Percentiles rank a stretch among this genome's conserved stretches.
These are phyloP conservation scores for Pseudogymnoascus sp. DNA, from an alignment of 2,329 filamentous ascomycete genomes.

Conservation along the genomic window DNA sequence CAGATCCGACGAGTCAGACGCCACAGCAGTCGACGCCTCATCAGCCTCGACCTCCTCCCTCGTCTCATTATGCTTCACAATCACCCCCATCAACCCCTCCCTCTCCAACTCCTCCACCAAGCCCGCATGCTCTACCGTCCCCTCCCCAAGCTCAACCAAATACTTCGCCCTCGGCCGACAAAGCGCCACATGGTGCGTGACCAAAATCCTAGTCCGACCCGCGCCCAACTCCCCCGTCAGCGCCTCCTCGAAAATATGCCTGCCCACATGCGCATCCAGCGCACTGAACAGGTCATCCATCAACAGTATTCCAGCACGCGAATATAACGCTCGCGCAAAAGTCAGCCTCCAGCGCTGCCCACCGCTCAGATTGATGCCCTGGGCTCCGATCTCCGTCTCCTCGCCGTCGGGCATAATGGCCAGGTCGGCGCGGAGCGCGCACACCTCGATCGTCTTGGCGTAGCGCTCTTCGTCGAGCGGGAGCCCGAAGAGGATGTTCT, in stretches of 20 bases:
- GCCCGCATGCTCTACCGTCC: constrained; percentile 56
- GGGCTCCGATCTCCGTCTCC: constrained; percentile 72
- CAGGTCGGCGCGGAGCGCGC: constrained; percentile 68
- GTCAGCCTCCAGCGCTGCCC: constrained; percentile 79
- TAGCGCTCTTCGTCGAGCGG: constrained; percentile 65
- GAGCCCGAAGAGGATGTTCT: constrained; percentile 73
- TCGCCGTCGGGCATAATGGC: constrained; percentile 71
- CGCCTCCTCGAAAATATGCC: constrained; percentile 71
- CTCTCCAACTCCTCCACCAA: constrained; percentile 56
- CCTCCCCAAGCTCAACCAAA: constrained; percentile 65
- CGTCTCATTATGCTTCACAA: constrained; percentile 49
- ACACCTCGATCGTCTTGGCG: constrained; percentile 60
- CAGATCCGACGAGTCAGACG: constrained; percentile 44
- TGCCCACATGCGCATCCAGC: constrained; percentile 73
- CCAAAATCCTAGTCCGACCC: constrained; percentile 67
- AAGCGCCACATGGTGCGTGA: constrained; percentile 71
- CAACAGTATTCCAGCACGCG: constrained; percentile 65
- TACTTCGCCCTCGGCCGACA: constrained; percentile 66
- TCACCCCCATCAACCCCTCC: constrained; percentile 48
- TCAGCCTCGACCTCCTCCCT: constrained; percentile 41
- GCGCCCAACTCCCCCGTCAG: constrained; percentile 62
- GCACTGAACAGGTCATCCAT: constrained; percentile 79
- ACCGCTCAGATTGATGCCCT: constrained; percentile 76
- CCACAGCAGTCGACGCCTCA: constrained; percentile 45
- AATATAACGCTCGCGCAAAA: constrained; percentile 73